These are phyloP conservation scores for Trichothecium sympodiale DNA, from an alignment of 2,329 filamentous ascomycete genomes.

Conservation along the genomic window DNA sequence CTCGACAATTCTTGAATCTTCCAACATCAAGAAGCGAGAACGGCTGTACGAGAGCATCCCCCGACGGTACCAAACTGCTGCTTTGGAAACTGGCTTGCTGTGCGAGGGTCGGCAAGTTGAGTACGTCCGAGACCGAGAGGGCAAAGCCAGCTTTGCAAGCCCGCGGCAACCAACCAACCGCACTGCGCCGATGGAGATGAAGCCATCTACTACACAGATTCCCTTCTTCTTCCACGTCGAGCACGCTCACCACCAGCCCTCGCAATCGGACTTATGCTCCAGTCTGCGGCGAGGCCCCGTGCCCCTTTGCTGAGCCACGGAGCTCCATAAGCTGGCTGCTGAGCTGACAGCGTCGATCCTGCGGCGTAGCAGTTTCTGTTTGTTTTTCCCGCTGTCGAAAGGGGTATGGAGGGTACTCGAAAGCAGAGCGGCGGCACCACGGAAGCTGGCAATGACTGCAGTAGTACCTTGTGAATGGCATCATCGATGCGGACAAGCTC, in stretches of 20 bases:
- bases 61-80: not conserved
- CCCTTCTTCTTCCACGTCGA: not conserved
- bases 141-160: slow-evolving; percentile 29
- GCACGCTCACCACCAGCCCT: not conserved
- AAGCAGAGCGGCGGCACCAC: slow-evolving; percentile 1
- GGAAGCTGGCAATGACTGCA: not conserved
- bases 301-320: not conserved
- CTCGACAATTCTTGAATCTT: not conserved
- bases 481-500: slow-evolving; percentile 23
- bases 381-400: not conserved
- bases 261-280: not conserved
- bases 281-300: not conserved
- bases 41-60: not conserved
- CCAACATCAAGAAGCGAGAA: not conserved
- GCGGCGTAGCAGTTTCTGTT: not conserved
- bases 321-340: not conserved
- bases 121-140: slow-evolving; percentile 38
- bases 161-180: slow-evolving; percentile 39
- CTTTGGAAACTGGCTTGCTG: not conserved
- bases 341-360: not conserved
- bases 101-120: slow-evolving; percentile 14
- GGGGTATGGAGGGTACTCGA: not conserved
- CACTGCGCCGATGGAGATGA: slow-evolving; percentile 43
- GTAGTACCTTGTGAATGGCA: not conserved
- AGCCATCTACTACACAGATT: slow-evolving; percentile 37